Base-by-base conservation (phyloP, 2,329 filamentous ascomycete species). In the Phyllachora maydis region DNA sequence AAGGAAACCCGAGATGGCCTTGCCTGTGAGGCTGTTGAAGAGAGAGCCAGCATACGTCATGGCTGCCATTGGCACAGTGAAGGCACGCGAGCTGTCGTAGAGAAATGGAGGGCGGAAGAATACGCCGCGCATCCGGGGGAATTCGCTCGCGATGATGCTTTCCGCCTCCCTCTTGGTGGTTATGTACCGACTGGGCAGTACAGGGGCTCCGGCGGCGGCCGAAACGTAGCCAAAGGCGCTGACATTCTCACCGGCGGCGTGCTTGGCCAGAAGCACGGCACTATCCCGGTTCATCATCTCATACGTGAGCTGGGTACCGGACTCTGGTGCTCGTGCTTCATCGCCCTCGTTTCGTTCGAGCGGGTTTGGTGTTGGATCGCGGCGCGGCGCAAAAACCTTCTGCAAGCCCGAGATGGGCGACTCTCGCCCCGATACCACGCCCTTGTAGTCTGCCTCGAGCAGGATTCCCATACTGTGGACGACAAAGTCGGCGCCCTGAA, bases 381-480 rank as follows among this genome's bases (percentile, higher is more conserved):
- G n/a, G n/a, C n/a, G n/a, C n/a, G n/a, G n/a, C 16, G 16, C 6
- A 45, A 95, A 91, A 14, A 81, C 79, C 37, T 74, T 71, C 31
- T 66, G 65, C 9, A 98, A 54, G 2, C 81, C 85, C 5, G 67
- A 50, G 24, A 91, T 49, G n/a, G 81, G 69, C 1, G 77, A 81
- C 39, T 92, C 83, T 29, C 65, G 69, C 23, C 88, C 88, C 11
- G 69, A 73, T 14, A 98, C 45, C 10, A 92, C 73, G 35, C 76
- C 77, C 51, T 98, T 98, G 65, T 98, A 98, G 55, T 98, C 88
- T 23, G 83, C 82, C 54, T 98, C 88, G 7, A 98, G 65, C 11
- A 98, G 61, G 37, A 98, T 93, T 7, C 88, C 88, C 74, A 95
- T 83, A 40, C 65, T 81, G 57, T 98, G 88, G 22, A 98, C 74